These are phyloP conservation scores for Lactuca saligna DNA, from an alignment of 129 eudicot species.

Conservation along the genomic window DNA sequence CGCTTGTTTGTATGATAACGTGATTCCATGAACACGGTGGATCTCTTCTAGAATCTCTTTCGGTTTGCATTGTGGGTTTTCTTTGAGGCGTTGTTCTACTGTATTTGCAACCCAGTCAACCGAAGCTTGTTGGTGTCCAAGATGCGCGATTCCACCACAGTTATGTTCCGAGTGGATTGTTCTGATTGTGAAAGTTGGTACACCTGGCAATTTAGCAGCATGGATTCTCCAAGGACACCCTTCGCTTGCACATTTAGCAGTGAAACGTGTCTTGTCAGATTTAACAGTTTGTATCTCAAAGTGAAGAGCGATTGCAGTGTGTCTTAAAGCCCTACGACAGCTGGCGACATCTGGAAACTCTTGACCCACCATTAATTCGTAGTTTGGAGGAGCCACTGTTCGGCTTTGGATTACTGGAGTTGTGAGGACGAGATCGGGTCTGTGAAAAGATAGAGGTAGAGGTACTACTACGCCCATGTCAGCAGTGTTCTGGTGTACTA, in stretches of 20 bases:
- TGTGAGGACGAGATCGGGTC: constrained; percentile 44
- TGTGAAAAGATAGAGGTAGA: constrained; percentile 33
- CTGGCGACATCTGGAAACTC: constrained; percentile 75
- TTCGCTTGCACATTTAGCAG: constrained; percentile 82
- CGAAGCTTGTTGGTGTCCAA: constrained; percentile 91
- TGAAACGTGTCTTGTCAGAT: constrained; percentile 83
- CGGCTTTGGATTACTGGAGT: constrained; percentile 57
- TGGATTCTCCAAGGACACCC: constrained; percentile 92
- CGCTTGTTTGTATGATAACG: constrained; percentile 86
- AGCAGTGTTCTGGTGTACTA: constrained; percentile 42
- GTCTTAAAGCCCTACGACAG: constrained; percentile 71
- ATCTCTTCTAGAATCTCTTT: constrained; percentile 87
- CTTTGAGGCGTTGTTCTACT: constrained; percentile 65
- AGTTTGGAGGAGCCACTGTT: constrained; percentile 47
- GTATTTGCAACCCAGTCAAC: constrained; percentile 89
- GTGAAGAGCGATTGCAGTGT: constrained; percentile 72
- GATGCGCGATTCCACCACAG: constrained; percentile 76
- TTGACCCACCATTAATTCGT: constrained; percentile 71
- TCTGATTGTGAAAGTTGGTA: constrained; percentile 74
- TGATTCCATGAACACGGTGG: constrained; percentile 79
- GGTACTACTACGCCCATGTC: neutral
- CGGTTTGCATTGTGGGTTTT: constrained; percentile 85
- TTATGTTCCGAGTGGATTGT: constrained; percentile 66
- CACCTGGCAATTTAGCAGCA: constrained; percentile 88
- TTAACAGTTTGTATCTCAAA: constrained; percentile 86